Evolutionary conservation across 2,329 filamentous ascomycete genomes (phyloP).

Genomic region (Aspergillus texensis): DNA sequence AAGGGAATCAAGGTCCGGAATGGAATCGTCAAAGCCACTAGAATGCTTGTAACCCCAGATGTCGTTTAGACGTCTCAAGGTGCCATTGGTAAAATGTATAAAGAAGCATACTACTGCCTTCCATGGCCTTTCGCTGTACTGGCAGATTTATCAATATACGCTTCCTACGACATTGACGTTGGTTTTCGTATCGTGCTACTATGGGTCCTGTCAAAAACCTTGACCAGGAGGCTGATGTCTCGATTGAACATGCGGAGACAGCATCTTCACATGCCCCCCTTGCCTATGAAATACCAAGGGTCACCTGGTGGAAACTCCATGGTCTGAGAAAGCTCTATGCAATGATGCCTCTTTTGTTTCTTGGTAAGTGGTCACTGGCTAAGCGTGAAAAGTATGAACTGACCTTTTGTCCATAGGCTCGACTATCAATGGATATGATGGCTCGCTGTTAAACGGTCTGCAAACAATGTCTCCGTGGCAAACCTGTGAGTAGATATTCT

Average conservation of each 20-base stretch:
- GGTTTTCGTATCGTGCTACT: background rate
- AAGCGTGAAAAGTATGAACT: background rate
- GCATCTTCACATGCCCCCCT: background rate
- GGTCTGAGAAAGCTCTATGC: conserved; percentile 17
- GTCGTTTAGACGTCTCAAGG: background rate
- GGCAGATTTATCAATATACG: background rate
- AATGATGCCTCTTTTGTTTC: conserved; percentile 17
- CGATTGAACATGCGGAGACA: background rate
- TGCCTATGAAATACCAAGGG: conserved; percentile 8
- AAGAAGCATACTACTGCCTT: background rate
- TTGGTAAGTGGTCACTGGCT: conserved; percentile 7
- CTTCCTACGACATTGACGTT: background rate
- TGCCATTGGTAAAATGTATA: background rate
- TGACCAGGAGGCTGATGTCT: background rate
- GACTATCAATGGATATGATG: conserved; percentile 25
- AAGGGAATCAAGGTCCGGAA: background rate
- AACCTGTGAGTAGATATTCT: conserved; percentile 13
- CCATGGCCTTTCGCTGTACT: background rate
- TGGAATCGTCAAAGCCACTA: background rate
- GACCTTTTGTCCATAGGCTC: background rate
- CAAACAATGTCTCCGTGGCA: conserved; percentile 24
- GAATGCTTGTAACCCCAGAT: background rate
- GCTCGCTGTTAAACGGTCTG: conserved; percentile 20
- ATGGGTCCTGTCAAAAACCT: background rate
- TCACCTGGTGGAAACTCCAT: conserved; percentile 21